Conservation (phyloP, 1,139 yeast genomes). For the Saccharomyces hybrid region DNA sequence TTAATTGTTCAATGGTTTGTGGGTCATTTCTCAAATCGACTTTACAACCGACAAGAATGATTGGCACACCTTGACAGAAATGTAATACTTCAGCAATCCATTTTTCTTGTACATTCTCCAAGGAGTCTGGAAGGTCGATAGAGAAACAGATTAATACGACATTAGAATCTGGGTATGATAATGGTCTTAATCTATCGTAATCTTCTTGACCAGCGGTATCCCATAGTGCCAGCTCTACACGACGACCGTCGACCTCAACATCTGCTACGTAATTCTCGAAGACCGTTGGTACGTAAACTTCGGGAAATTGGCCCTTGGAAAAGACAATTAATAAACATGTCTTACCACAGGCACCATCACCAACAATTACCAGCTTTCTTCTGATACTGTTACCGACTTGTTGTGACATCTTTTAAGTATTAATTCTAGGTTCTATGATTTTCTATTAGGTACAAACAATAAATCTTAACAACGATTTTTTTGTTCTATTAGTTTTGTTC, state of each 20-base stretch:
- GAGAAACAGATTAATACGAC: slow-evolving; percentile 89
- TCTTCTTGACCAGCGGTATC: slow-evolving; percentile 99
- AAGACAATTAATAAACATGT: slow-evolving; percentile 78
- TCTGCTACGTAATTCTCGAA: slow-evolving; percentile 93
- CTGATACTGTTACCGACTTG: slow-evolving; percentile 30
- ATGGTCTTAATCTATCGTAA: slow-evolving; percentile 88
- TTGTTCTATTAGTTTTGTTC: neutral
- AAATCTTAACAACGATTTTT: neutral
- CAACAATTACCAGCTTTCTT: slow-evolving; percentile 72
- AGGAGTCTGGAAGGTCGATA: slow-evolving; percentile 83
- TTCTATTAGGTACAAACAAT: neutral
- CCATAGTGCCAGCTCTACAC: slow-evolving; percentile 91
- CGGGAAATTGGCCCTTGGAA: slow-evolving; percentile 93
- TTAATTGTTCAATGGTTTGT: slow-evolving; percentile 64
- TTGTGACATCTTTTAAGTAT: slow-evolving; percentile 26
- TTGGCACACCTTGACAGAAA: slow-evolving; percentile 93
- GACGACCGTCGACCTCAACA: slow-evolving; percentile 89
- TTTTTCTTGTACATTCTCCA: slow-evolving; percentile 87
- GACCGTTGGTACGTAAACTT: slow-evolving; percentile 90
- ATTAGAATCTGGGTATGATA: slow-evolving; percentile 88
- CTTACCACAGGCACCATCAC: slow-evolving; percentile 83
- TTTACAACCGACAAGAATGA: slow-evolving; percentile 88
- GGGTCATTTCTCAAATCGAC: slow-evolving; percentile 82
- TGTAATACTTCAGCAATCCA: slow-evolving; percentile 93
- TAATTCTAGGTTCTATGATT: slow-evolving; percentile 1